These are phyloP conservation scores for Solanum chaucha DNA, from an alignment of 257 asterid genomes.

Conservation along the genomic window DNA sequence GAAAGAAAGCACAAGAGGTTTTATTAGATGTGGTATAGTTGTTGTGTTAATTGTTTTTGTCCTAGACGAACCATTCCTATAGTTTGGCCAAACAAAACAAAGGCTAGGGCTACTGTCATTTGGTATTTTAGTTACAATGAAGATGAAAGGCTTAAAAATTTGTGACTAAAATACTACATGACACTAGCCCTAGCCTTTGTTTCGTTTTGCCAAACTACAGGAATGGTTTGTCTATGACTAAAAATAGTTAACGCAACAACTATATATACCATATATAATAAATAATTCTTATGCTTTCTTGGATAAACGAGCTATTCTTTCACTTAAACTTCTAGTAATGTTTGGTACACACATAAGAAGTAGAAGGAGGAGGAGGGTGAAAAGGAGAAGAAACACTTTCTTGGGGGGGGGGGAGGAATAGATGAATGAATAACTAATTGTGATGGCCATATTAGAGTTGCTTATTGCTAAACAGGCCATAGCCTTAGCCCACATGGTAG, in stretches of 20 bases:
- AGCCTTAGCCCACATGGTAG: too few species aligned
- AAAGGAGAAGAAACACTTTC: too few species aligned
- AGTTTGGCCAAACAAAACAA: neutral
- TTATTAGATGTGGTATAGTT: neutral
- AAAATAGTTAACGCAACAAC: neutral
- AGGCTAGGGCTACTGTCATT: neutral
- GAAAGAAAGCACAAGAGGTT: neutral
- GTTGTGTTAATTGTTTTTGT: neutral
- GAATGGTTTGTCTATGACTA: neutral
- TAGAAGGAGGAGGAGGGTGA: too few species aligned
- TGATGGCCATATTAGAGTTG: too few species aligned
- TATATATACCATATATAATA: too few species aligned
- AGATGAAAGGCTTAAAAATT: neutral
- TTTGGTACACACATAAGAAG: too few species aligned
- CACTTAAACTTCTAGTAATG: too few species aligned
- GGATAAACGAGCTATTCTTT: too few species aligned
- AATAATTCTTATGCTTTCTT: too few species aligned
- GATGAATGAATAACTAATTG: too few species aligned
- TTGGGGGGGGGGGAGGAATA: too few species aligned
- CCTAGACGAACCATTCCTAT: neutral
- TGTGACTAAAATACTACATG: neutral
- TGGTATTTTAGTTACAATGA: neutral
- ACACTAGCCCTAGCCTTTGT: neutral
- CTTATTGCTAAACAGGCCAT: too few species aligned
- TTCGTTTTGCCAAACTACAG: neutral